A percentile compares a stretch with the other conserved stretches of the same genome.
Conservation (phyloP, 2,329 filamentous ascomycete genomes). For the Claviceps humidiphila region DNA sequence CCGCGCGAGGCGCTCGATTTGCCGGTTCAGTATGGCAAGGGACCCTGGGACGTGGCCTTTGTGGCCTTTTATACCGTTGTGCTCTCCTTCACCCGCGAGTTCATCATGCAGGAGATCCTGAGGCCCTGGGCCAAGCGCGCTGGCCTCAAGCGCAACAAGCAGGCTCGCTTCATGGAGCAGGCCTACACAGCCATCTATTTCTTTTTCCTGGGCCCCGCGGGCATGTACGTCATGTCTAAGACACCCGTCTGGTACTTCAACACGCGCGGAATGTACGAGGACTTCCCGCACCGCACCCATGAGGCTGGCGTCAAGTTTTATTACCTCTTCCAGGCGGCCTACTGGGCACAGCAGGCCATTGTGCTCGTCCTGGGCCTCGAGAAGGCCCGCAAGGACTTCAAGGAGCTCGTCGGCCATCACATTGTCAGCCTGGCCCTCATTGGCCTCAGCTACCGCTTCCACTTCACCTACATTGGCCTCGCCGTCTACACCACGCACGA, state of each 20-base stretch:
- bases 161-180: slow-evolving; percentile 90
- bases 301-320: slow-evolving; percentile 82
- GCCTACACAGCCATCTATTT: slow-evolving; percentile 92
- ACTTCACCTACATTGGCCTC: slow-evolving; percentile 90
- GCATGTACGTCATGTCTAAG: slow-evolving; percentile 78
- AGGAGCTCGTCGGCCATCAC: slow-evolving; percentile 83
- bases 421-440: slow-evolving; percentile 80
- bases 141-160: slow-evolving; percentile 66
- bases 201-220: slow-evolving; percentile 64
- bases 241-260: slow-evolving; percentile 97
- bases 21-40: slow-evolving; percentile 70
- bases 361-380: slow-evolving; percentile 78
- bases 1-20: slow-evolving; percentile 30
- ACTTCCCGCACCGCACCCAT: slow-evolving; percentile 72
- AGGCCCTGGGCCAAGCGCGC: slow-evolving; percentile 58
- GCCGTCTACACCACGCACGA: slow-evolving; percentile 93
- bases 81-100: slow-evolving; percentile 86
- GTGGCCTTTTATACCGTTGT: slow-evolving; percentile 82
- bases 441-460: slow-evolving; percentile 79
- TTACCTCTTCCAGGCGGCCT: slow-evolving; percentile 86
- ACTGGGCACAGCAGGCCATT: slow-evolving; percentile 91
- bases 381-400: slow-evolving; percentile 90
- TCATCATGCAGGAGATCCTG: slow-evolving; percentile 84
- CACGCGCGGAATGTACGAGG: slow-evolving; percentile 78
- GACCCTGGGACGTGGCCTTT: slow-evolving; percentile 73